Base-by-base conservation (phyloP, 1,139 yeast species). In the Yamadazyma friedrichii region DNA sequence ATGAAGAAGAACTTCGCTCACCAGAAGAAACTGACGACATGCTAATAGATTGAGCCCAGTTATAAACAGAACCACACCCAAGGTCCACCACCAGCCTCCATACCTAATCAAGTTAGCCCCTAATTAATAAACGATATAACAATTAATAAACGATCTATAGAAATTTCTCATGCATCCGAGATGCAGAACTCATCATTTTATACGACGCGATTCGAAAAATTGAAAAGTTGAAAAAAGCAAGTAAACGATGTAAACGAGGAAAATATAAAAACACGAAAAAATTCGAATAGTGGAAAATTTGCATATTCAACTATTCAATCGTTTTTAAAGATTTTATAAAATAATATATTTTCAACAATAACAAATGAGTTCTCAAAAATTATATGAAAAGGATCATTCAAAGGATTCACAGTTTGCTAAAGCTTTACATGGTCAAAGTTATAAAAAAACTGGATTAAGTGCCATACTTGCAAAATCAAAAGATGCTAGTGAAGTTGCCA, bases 371-470 rank as follows among this genome's bases (percentile, higher is more conserved):
- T 33, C 45, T n/a, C 44, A 48, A 34, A 44, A 48, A 45, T 52
- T 59, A 43, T 58, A 61, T 32, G 52, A 55, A 46, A 76, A 74
- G 58, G 64, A 77, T 49, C 71, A 64, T 54, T 64, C 63, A 31
- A 65, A 71, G 53, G 84, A 78, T 59, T 67, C 72, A 58, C 74
- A 82, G 42, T 91, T 91, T 66, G 84, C 96, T 53, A 74, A 83
- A 57, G 91, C 94, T 37, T 67, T 93, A 64, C 97, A 93, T 62
- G 97, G 97, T 51, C 82, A 79, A 34, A 76, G 81, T 35, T 80
- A 78, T 54, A 65, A 78, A 48, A 77, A 76, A 55, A 69, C 81
- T 30, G 98, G 98, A 32, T 71, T 88, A 51, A 61, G 78, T 34
- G 96, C 97, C 25, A 76, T 89, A 52, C 62, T 88, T 49, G 67